Conservation (phyloP, 129 eudicot species). For the Centaurea solstitialis region DNA sequence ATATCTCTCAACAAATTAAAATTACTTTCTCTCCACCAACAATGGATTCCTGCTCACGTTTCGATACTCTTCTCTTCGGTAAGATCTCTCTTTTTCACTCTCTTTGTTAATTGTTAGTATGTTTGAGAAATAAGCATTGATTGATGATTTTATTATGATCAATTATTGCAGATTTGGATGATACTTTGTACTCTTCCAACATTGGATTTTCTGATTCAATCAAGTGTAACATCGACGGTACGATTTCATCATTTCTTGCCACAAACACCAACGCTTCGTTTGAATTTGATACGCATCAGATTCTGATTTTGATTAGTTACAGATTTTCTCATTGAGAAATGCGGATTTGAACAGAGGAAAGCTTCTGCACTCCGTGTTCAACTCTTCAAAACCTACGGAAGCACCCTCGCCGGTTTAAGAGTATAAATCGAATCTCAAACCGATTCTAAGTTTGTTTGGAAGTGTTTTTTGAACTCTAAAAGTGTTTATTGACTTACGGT, state of each 20-base stretch:
- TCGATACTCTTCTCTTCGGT: constrained; percentile 65
- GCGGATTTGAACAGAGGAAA: constrained; percentile 60
- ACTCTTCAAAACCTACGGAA: constrained; percentile 85
- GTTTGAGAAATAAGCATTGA: background rate
- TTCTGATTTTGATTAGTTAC: background rate
- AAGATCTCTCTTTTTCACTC: background rate
- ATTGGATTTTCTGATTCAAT: constrained; percentile 67
- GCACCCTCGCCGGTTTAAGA: constrained; percentile 93
- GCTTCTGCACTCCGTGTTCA: constrained; percentile 73
- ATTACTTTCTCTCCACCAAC: background rate
- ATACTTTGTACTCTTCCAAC: constrained; percentile 78
- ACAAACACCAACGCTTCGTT: background rate
- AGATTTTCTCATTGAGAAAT: constrained; percentile 80
- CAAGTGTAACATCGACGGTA: constrained; percentile 82
- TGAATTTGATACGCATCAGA: background rate
- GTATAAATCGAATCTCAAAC: constrained; percentile 30
- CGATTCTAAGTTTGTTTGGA: background rate
- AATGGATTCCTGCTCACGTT: constrained; percentile 57
- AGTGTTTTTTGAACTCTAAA: too few species aligned
- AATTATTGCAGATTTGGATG: constrained; percentile 79
- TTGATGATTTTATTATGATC: too few species aligned
- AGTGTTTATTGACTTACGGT: too few species aligned
- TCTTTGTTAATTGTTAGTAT: background rate
- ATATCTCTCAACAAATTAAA: background rate
- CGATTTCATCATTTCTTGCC: background rate